phyloP scores from a whole-genome alignment of 2,329 filamentous ascomycete genomes.

The Mariannaea elegans region DNA sequence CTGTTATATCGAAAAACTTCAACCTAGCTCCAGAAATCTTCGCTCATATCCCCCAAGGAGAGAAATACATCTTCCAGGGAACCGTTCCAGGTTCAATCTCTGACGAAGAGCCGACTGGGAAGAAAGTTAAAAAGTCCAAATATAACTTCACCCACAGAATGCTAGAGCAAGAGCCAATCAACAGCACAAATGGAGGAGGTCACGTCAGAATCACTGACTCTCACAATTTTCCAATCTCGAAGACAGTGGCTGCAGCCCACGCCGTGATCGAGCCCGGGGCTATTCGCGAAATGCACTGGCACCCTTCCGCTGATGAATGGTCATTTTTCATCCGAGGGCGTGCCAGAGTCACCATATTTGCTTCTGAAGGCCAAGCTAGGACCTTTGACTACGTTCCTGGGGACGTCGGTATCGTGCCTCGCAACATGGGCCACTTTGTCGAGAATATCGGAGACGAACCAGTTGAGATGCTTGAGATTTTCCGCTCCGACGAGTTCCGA shows the following conservation, averaged over 20 bases:
- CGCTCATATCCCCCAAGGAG: conserved; percentile 68
- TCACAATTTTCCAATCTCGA: conserved; percentile 78
- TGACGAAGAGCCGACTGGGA: conserved; percentile 69
- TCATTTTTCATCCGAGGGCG: conserved; percentile 79
- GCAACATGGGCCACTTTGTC: conserved; percentile 83
- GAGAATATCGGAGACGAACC: conserved; percentile 83
- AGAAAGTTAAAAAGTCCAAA: conserved; percentile 71
- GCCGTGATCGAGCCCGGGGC: conserved; percentile 76
- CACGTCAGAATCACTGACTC: conserved; percentile 79
- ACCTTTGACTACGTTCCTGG: conserved; percentile 81
- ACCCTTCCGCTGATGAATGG: conserved; percentile 82
- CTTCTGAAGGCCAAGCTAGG: conserved; percentile 71
- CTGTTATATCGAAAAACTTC: conserved; percentile 79
- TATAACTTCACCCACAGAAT: conserved; percentile 76
- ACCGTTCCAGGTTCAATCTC: conserved; percentile 70
- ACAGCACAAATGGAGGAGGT: conserved; percentile 68
- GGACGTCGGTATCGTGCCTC: conserved; percentile 80
- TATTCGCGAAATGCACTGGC: conserved; percentile 85
- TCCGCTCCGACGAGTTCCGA: conserved; percentile 74
- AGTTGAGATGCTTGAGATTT: conserved; percentile 79
- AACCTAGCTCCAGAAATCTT: conserved; percentile 77
- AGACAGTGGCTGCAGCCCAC: conserved; percentile 76
- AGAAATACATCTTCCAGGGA: conserved; percentile 84
- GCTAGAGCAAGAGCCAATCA: conserved; percentile 72
- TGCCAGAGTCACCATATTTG: conserved; percentile 79